These are phyloP conservation scores for Blastobotrys elegans DNA, from an alignment of 1,139 yeast genomes.

Conservation along the genomic window DNA sequence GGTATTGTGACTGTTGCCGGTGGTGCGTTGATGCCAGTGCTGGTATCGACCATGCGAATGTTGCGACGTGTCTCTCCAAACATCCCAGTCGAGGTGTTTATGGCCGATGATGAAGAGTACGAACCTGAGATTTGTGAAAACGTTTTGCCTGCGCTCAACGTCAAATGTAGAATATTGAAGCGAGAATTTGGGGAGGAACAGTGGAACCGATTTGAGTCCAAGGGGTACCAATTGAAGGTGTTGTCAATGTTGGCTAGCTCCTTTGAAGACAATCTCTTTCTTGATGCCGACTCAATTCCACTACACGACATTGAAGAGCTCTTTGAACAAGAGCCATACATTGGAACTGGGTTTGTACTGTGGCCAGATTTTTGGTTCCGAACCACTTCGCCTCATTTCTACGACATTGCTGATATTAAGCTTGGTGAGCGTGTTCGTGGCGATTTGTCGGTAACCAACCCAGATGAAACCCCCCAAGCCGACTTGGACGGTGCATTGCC, in stretches of 20 bases:
- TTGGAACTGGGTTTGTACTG: constrained; percentile 53
- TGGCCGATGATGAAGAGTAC: constrained; percentile 65
- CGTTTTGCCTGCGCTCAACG: constrained; percentile 61
- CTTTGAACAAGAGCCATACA: constrained; percentile 52
- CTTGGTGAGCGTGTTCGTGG: constrained; percentile 43
- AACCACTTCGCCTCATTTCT: constrained; percentile 63
- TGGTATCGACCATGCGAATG: constrained; percentile 59
- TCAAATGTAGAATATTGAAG: constrained; percentile 55
- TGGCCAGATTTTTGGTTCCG: constrained; percentile 88
- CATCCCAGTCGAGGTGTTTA: constrained; percentile 72
- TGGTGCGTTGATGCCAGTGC: constrained; percentile 69
- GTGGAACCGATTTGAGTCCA: constrained; percentile 45
- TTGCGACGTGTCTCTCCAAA: constrained; percentile 58
- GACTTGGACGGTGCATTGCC: constrained; percentile 70
- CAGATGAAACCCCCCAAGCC: constrained; percentile 50
- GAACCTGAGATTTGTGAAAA: constrained; percentile 62
- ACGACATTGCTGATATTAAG: constrained; percentile 54
- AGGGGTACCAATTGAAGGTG: constrained; percentile 77
- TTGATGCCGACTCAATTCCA: constrained; percentile 77
- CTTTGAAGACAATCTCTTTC: constrained; percentile 67
- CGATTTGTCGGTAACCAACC: constrained; percentile 27
- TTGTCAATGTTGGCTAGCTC: constrained; percentile 69
- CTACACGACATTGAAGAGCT: constrained; percentile 51
- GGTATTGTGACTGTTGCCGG: constrained; percentile 86
- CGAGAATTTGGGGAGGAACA: constrained; percentile 49